Conservation (phyloP, 371 early-diverging fungal genomes). For the Mucor piriformis region DNA sequence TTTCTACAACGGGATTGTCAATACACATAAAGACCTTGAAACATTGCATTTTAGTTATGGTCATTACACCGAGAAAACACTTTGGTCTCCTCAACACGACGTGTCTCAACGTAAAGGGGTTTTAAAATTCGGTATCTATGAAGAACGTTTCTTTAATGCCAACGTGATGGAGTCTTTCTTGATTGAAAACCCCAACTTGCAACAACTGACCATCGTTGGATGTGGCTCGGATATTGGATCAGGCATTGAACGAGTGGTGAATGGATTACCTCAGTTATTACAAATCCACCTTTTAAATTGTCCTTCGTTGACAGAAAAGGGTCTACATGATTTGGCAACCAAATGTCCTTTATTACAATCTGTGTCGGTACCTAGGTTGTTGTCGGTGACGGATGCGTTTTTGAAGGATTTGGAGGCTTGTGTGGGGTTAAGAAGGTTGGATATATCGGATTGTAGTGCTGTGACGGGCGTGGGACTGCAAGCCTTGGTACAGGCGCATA, state of each 20-base stretch:
- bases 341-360: constrained; percentile 10
- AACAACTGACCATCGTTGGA: neutral
- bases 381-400: constrained; percentile 22
- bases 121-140: neutral
- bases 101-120: neutral
- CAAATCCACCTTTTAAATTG: neutral
- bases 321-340: constrained; percentile 8
- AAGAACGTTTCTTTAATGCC: neutral
- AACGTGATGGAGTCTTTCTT: neutral
- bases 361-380: constrained; percentile 6
- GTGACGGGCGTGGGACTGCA: constrained; percentile 39
- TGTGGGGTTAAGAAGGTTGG: constrained; percentile 16
- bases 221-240: neutral
- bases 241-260: neutral
- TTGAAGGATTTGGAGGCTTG: constrained; percentile 12
- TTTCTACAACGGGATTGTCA: neutral
- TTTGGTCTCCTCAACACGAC: neutral
- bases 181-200: neutral
- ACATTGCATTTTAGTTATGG: neutral
- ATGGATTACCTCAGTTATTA: neutral
- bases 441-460: constrained; percentile 28
- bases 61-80: neutral
- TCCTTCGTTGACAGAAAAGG: neutral
- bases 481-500: constrained; percentile 19
- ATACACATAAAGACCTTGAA: neutral